These are phyloP conservation scores for Mortierella sp. DNA, from an alignment of 371 early-diverging fungal genomes.

Conservation along the genomic window DNA sequence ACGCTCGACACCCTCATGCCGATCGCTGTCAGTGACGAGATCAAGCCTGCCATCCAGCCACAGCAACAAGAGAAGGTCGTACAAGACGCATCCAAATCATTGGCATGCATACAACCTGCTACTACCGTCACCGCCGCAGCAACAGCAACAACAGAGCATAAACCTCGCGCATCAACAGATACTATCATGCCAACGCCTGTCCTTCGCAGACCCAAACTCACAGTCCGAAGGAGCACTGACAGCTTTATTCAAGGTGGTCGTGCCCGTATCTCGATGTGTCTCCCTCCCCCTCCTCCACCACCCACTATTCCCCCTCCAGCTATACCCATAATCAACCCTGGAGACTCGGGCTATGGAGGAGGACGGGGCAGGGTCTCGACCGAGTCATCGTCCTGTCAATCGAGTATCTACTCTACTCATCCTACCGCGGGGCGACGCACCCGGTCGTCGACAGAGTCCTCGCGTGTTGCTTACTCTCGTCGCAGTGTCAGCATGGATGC, in stretches of 20 bases:
- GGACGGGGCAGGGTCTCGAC: conserved; percentile 2
- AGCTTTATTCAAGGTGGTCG: conserved; percentile 7
- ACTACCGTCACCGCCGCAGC: not conserved
- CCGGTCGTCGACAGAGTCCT: conserved; percentile 13
- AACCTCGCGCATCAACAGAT: not conserved
- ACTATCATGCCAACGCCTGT: conserved; percentile 23
- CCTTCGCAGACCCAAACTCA: conserved; percentile 26
- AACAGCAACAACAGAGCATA: not conserved
- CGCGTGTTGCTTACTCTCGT: not conserved
- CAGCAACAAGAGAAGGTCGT: conserved; percentile 2
- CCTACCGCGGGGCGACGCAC: conserved; percentile 13
- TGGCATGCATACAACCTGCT: not conserved
- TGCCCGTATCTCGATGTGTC: conserved; percentile 9
- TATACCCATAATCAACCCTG: conserved; percentile 23
- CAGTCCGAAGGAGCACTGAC: conserved; percentile 26
- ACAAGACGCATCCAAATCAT: not conserved
- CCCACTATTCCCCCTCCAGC: conserved; percentile 38
- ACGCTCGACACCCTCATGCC: conserved; percentile 29
- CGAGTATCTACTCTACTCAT: conserved; percentile 5
- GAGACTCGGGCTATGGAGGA: not conserved
- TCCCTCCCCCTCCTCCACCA: conserved; percentile 39
- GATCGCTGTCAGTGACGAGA: conserved; percentile 32
- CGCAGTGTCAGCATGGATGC: conserved; percentile 35
- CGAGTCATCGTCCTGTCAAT: conserved; percentile 2
- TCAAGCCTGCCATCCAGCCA: not conserved